These are phyloP conservation scores for Brassica rapa DNA, from an alignment of 345 rosid genomes.

Conservation along the genomic window DNA sequence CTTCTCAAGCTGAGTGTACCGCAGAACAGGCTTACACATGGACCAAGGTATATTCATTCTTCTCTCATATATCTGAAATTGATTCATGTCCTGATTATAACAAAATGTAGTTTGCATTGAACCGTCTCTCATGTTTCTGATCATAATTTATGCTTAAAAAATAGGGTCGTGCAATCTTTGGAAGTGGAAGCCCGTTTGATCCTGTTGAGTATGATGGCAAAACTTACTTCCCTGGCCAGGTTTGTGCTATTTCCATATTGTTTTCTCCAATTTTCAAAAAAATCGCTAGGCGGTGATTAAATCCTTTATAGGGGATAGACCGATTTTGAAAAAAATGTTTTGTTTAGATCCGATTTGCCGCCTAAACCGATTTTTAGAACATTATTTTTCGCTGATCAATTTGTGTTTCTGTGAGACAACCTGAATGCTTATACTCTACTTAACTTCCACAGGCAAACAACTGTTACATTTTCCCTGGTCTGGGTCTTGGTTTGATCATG, in stretches of 20 bases:
- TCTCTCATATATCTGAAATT: background rate
- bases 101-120: too few species aligned
- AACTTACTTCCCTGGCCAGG: slow-evolving; percentile 89
- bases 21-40: slow-evolving; percentile 98
- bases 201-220: slow-evolving; percentile 74
- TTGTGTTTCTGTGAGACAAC: slow-evolving; percentile 3
- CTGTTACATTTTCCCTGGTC: slow-evolving; percentile 93
- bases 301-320: too few species aligned
- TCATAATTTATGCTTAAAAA: slow-evolving; percentile 6
- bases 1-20: slow-evolving; percentile 96
- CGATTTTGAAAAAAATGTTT: too few species aligned
- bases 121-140: slow-evolving; percentile 16
- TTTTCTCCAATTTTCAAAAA: background rate
- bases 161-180: slow-evolving; percentile 95
- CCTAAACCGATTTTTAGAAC: too few species aligned
- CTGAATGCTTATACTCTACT: background rate
- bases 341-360: too few species aligned
- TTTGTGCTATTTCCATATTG: slow-evolving; percentile 28
- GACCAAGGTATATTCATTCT: slow-evolving; percentile 59
- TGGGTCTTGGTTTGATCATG: slow-evolving; percentile 93
- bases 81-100: too few species aligned
- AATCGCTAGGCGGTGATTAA: too few species aligned
- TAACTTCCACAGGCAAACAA: slow-evolving; percentile 77
- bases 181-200: slow-evolving; percentile 97
- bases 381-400: background rate